Percentiles rank a stretch among this genome's conserved stretches.
Conservation (phyloP, 2,329 filamentous ascomycete species). For the Ceratocystis destructans region DNA sequence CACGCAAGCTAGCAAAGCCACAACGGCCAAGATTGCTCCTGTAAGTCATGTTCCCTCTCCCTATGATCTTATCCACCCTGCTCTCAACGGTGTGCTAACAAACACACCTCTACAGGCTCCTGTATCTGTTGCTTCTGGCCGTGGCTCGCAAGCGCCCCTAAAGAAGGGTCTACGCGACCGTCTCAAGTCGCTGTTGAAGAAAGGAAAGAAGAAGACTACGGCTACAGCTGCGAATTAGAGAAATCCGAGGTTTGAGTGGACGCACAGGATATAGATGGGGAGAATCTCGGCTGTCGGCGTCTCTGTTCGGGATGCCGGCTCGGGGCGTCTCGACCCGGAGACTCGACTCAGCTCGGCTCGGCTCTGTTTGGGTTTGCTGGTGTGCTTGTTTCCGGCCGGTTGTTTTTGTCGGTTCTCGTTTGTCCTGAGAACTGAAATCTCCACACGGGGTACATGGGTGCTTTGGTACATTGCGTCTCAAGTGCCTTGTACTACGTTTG, state of each 20-base stretch:
- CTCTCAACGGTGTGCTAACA: background rate
- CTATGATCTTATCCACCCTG: background rate
- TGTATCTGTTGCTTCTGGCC: background rate
- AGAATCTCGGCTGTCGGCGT: background rate
- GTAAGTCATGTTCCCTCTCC: background rate
- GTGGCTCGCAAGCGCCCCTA: background rate
- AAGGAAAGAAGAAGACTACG: slow-evolving; percentile 1
- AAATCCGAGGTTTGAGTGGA: background rate
- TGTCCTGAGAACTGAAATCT: background rate
- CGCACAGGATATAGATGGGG: background rate
- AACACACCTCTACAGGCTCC: background rate
- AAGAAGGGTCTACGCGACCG: slow-evolving; percentile 7
- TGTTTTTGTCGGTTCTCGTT: background rate
- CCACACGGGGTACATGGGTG: background rate
- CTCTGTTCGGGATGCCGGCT: too few species aligned
- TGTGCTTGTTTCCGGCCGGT: too few species aligned
- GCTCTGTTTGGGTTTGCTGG: too few species aligned
- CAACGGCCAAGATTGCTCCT: background rate
- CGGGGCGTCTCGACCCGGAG: too few species aligned
- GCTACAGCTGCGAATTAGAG: background rate
- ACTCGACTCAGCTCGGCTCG: background rate
- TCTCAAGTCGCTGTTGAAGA: slow-evolving; percentile 13
- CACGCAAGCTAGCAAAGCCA: background rate
- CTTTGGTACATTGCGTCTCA: background rate
- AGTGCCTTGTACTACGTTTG: background rate